phyloP scores from a whole-genome alignment of 164 flowering plant species.

The Macadamia integrifolia region DNA sequence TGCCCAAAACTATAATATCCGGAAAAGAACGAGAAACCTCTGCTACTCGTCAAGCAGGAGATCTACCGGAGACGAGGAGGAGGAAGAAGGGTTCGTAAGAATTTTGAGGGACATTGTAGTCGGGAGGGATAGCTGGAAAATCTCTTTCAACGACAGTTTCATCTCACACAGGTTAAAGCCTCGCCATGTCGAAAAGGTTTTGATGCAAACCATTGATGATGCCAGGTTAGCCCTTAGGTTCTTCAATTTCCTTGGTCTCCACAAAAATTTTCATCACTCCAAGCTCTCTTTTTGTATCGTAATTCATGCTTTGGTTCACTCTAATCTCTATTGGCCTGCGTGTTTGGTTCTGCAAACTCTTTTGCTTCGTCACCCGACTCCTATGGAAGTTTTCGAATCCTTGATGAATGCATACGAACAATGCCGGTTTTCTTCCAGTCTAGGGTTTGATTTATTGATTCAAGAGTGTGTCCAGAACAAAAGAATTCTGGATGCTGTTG shows the following conservation, averaged over 20 bases:
- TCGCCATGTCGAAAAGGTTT: slow-evolving; percentile 53
- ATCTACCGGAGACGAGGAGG: slow-evolving; percentile 21
- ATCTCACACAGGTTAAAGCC: slow-evolving; percentile 36
- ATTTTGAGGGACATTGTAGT: slow-evolving; percentile 41
- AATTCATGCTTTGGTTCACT: slow-evolving; percentile 51
- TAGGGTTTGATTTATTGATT: slow-evolving; percentile 72
- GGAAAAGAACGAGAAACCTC: not conserved
- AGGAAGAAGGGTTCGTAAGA: slow-evolving; percentile 42
- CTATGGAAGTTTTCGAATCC: slow-evolving; percentile 31
- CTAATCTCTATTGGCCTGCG: slow-evolving; percentile 69
- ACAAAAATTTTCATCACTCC: slow-evolving; percentile 62
- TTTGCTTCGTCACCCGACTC: slow-evolving; percentile 27
- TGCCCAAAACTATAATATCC: slow-evolving; percentile 8
- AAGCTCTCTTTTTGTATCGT: slow-evolving; percentile 68
- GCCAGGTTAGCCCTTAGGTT: slow-evolving; percentile 72
- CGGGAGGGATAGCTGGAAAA: slow-evolving; percentile 55
- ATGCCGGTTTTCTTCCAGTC: slow-evolving; percentile 28
- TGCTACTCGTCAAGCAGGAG: slow-evolving; percentile 5
- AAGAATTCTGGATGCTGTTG: slow-evolving; percentile 45
- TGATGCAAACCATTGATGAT: slow-evolving; percentile 48
- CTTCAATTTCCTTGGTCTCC: slow-evolving; percentile 83
- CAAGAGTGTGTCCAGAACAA: slow-evolving; percentile 46
- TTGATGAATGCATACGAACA: slow-evolving; percentile 29
- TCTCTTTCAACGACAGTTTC: slow-evolving; percentile 33
- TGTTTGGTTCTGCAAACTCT: slow-evolving; percentile 70